These are phyloP conservation scores for Hyphochytrium catenoides DNA, from an alignment of 352 stramenopile species.

Conservation along the genomic window DNA sequence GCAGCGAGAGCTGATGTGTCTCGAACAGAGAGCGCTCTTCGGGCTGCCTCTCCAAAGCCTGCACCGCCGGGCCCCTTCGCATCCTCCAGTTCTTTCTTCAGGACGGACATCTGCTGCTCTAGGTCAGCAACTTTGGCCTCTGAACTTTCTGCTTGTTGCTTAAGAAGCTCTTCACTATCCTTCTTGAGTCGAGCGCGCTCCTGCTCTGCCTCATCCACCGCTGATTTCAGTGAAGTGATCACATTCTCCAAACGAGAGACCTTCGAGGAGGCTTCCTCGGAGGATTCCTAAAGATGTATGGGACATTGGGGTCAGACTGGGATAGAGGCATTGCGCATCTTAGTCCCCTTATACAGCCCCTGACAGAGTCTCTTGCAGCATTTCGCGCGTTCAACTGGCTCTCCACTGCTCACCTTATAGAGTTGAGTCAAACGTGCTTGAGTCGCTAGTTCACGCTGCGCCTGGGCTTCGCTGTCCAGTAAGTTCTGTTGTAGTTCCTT, in stretches of 20 bases:
- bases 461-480: too few species aligned
- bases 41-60: not conserved
- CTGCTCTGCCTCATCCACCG: conserved; percentile 28
- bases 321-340: too few species aligned
- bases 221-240: conserved; percentile 26
- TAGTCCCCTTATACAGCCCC: too few species aligned
- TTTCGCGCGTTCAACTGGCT: too few species aligned
- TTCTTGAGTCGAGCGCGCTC: conserved; percentile 23
- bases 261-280: conserved; percentile 20
- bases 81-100: conserved; percentile 26
- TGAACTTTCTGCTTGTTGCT: conserved; percentile 25
- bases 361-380: too few species aligned
- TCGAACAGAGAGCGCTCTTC: conserved; percentile 11
- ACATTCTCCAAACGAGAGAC: conserved; percentile 26
- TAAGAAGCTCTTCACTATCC: conserved; percentile 23
- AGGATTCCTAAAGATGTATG: too few species aligned
- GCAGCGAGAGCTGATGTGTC: conserved; percentile 29
- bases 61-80: conserved; percentile 12
- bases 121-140: too few species aligned
- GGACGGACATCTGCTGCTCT: conserved; percentile 20
- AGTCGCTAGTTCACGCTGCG: conserved; percentile 29
- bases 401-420: too few species aligned
- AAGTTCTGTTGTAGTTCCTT: too few species aligned
- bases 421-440: conserved; percentile 35
- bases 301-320: too few species aligned